phyloP scores from a whole-genome alignment of 352 stramenopile species.

The Poterioochromonas sp. region DNA sequence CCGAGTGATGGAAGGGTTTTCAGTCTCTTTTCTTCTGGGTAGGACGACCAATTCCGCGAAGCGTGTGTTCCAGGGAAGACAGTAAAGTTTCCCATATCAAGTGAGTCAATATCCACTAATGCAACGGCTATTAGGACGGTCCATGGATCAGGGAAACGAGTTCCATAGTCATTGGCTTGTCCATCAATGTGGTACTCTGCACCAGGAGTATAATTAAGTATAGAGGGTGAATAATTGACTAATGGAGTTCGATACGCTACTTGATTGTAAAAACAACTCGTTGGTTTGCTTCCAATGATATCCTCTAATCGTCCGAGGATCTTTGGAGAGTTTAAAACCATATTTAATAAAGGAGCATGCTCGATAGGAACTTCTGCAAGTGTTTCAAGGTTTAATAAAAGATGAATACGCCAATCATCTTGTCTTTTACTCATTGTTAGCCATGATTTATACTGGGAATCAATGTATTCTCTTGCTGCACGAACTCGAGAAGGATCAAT shows the following conservation, averaged over 20 bases:
- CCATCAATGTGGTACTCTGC: conserved; percentile 5
- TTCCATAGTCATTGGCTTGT: not conserved
- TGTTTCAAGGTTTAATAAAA: not conserved
- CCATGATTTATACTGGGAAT: conserved; percentile 25
- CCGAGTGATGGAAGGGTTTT: not conserved
- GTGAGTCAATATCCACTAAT: not conserved
- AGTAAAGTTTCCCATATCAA: conserved; percentile 20
- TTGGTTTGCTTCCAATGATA: not conserved
- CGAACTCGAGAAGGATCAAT: no score
- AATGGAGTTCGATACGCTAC: conserved; percentile 4
- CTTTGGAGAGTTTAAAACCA: not conserved
- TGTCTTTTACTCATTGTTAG: not conserved
- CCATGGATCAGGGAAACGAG: conserved; percentile 5
- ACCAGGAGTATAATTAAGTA: not conserved
- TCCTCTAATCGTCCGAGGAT: not conserved
- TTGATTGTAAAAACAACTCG: not conserved
- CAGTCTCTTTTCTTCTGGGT: not conserved
- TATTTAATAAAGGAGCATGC: no score
- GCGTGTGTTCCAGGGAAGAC: not conserved
- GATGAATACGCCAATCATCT: not conserved
- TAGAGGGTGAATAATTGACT: not conserved
- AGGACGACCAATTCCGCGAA: not conserved
- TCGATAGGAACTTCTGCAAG: no score
- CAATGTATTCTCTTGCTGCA: no score
- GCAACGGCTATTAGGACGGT: not conserved